These are phyloP conservation scores for Alternaria triticimaculans DNA, from an alignment of 2,329 filamentous ascomycete species.

Conservation along the genomic window DNA sequence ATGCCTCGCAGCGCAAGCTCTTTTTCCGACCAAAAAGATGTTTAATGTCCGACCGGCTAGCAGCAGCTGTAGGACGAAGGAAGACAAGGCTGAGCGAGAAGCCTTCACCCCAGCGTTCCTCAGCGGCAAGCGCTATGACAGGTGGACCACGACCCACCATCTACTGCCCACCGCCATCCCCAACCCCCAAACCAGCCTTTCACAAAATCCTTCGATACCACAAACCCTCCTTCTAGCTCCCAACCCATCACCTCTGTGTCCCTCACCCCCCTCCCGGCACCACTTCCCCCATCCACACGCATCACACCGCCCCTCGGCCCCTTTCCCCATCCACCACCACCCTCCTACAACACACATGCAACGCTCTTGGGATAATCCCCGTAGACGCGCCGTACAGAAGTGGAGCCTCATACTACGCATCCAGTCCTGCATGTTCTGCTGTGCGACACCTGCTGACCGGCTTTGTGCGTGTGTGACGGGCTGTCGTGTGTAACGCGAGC, in stretches of 20 bases:
- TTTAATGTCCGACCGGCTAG: neutral
- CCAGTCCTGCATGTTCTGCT: neutral
- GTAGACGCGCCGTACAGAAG: neutral
- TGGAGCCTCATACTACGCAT: constrained; percentile 1
- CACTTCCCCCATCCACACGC: neutral
- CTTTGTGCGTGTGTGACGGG: neutral
- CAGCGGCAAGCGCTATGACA: neutral
- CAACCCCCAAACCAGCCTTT: neutral
- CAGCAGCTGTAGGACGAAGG: neutral
- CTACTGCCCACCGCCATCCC: neutral
- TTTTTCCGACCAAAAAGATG: neutral
- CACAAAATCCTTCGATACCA: neutral
- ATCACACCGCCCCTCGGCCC: neutral
- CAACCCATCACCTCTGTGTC: neutral
- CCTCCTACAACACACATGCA: neutral
- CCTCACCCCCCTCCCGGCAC: neutral
- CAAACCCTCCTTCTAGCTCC: neutral
- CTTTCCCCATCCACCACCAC: neutral
- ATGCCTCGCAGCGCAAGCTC: neutral
- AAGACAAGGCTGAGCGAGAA: constrained; percentile 1
- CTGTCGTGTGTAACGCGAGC: neutral
- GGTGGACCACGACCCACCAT: neutral
- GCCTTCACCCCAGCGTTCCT: neutral
- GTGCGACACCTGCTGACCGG: constrained; percentile 3
- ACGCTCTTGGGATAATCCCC: neutral